A percentile compares a stretch with the other conserved stretches of the same genome.
phyloP scores from a whole-genome alignment of 176 grass and related monocot species.

The Phoenix dactylifera region DNA sequence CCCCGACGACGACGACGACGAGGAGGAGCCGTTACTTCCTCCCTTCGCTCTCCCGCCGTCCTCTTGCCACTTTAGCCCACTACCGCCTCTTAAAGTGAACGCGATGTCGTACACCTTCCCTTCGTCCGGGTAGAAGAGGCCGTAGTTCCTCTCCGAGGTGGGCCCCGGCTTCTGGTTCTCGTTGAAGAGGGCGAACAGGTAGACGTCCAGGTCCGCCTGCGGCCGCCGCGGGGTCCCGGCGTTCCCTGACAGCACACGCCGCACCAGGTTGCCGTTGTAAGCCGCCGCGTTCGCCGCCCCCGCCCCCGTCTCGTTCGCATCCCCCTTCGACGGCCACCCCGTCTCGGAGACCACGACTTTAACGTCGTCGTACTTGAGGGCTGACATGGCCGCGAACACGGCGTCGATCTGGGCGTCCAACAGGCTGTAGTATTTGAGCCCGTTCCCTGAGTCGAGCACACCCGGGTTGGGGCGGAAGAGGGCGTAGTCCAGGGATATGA shows the following conservation, averaged over 20 bases:
- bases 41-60: constrained; percentile 2
- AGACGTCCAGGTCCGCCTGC: constrained; percentile 65
- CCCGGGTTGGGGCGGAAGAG: constrained; percentile 91
- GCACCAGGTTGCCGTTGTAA: constrained; percentile 74
- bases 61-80: constrained; percentile 22
- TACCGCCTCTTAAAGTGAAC: constrained; percentile 51
- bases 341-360: constrained; percentile 78
- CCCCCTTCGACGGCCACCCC: constrained; percentile 93
- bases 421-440: constrained; percentile 77
- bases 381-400: constrained; percentile 54
- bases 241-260: constrained; percentile 78
- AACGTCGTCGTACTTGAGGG: constrained; percentile 31
- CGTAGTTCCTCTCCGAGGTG: constrained; percentile 81
- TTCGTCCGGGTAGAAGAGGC: constrained; percentile 83
- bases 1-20: constrained; percentile 2
- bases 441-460: constrained; percentile 33
- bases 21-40: background rate
- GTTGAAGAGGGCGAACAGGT: constrained; percentile 96
- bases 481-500: constrained; percentile 82
- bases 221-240: constrained; percentile 64
- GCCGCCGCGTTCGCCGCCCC: constrained; percentile 49
- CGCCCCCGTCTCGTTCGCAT: constrained; percentile 40
- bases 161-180: constrained; percentile 95
- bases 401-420: constrained; percentile 94
- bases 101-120: constrained; percentile 81